Conservation (phyloP, 768 basidiomycete genomes). For the Rhizopogon vulgaris region DNA sequence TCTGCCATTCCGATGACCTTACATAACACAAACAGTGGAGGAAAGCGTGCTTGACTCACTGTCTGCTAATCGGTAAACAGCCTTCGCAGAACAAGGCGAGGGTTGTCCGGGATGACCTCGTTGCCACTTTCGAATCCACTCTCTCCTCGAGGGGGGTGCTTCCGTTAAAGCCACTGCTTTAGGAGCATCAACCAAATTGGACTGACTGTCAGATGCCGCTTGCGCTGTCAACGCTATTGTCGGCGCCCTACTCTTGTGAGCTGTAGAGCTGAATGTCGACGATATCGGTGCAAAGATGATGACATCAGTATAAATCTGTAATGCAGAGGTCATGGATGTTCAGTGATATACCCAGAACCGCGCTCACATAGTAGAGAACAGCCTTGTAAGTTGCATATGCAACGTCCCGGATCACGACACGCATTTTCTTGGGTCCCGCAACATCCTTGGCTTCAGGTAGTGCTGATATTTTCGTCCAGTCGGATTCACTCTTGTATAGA, state of each 20-base stretch:
- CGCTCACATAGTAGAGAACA: slow-evolving; percentile 69
- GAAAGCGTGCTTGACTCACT: slow-evolving; percentile 39
- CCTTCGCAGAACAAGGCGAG: slow-evolving; percentile 77
- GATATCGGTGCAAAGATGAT: slow-evolving; percentile 82
- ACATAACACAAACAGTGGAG: neutral
- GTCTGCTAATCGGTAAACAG: slow-evolving; percentile 78
- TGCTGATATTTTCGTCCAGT: neutral
- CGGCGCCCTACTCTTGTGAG: slow-evolving; percentile 12
- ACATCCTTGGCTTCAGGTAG: slow-evolving; percentile 4
- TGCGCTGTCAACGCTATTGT: slow-evolving; percentile 7
- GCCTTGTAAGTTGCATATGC: slow-evolving; percentile 61
- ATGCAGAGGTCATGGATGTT: neutral
- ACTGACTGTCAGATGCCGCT: slow-evolving; percentile 31
- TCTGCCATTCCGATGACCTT: slow-evolving; percentile 33
- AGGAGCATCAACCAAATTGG: slow-evolving; percentile 21
- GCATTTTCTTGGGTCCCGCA: slow-evolving; percentile 45
- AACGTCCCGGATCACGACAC: slow-evolving; percentile 49
- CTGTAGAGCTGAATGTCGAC: slow-evolving; percentile 47
- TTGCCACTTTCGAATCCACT: slow-evolving; percentile 75
- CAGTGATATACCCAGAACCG: neutral
- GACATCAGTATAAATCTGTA: slow-evolving; percentile 76
- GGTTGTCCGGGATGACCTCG: slow-evolving; percentile 53
- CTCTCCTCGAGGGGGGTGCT: slow-evolving; percentile 37
- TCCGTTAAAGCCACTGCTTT: slow-evolving; percentile 10
- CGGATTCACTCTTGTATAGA: slow-evolving; percentile 11